Evolutionary conservation across 371 early-diverging fungal species (phyloP).

Genomic region (Lichtheimia ramosa): DNA sequence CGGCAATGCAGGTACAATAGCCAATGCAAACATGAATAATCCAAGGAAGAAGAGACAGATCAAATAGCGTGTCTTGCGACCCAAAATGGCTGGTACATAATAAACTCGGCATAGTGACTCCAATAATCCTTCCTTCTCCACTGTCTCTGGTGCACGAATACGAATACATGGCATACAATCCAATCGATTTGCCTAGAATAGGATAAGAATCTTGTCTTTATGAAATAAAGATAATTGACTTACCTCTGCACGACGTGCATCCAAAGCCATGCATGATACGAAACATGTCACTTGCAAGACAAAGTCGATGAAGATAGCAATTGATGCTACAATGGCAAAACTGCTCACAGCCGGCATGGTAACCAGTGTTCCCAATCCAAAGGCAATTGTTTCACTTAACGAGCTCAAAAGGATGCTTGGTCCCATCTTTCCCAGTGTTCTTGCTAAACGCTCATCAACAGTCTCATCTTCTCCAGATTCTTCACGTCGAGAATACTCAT

Average conservation of each 20-base stretch:
- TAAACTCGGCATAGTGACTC: constrained; percentile 48
- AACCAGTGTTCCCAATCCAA: constrained; percentile 69
- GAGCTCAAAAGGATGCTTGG: constrained; percentile 72
- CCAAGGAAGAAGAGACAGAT: constrained; percentile 58
- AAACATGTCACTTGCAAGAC: constrained; percentile 75
- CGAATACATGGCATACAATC: constrained; percentile 70
- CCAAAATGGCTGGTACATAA: constrained; percentile 61
- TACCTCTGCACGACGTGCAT: constrained; percentile 60
- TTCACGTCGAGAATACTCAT: constrained; percentile 62
- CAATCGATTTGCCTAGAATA: constrained; percentile 46
- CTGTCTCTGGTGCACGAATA: constrained; percentile 49
- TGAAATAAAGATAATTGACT: not conserved
- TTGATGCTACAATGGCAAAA: constrained; percentile 73
- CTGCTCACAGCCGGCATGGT: constrained; percentile 80
- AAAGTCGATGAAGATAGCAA: constrained; percentile 75
- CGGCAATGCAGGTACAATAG: constrained; percentile 54
- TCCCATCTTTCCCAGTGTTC: constrained; percentile 66
- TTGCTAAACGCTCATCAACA: constrained; percentile 58
- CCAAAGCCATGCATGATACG: constrained; percentile 66
- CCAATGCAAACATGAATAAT: constrained; percentile 49
- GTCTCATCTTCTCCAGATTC: constrained; percentile 28
- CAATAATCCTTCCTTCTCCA: constrained; percentile 57
- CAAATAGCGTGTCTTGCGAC: constrained; percentile 45
- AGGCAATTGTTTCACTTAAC: constrained; percentile 71
- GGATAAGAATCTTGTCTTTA: not conserved